Evolutionary conservation across 305 asterid species (phyloP).

Genomic region (Plantago coronopus): DNA sequence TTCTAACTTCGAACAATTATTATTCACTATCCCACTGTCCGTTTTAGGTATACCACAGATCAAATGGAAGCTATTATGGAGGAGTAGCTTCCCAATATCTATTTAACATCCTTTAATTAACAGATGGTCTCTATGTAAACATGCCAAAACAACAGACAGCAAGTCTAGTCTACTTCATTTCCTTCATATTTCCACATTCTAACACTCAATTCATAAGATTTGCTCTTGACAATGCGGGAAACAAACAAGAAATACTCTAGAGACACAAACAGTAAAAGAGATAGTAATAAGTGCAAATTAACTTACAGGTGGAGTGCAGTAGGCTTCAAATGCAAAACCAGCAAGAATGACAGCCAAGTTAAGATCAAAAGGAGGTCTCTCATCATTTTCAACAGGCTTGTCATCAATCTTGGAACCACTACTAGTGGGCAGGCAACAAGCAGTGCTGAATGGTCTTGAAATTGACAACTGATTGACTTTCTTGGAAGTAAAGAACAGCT

Average conservation of each 20-base stretch:
- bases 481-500: slow-evolving; percentile 14
- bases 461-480: slow-evolving; percentile 33
- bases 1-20: no score
- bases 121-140: no score
- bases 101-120: no score
- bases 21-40: no score
- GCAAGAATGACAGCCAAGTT: slow-evolving; percentile 95
- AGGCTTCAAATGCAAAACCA: slow-evolving; percentile 98
- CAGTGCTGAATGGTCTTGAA: slow-evolving; percentile 26
- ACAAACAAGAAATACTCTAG: background rate
- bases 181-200: no score
- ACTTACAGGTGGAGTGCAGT: slow-evolving; percentile 75
- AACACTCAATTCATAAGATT: no score
- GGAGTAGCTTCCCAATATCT: no score
- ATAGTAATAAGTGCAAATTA: background rate
- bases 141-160: no score
- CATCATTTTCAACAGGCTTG: slow-evolving; percentile 29
- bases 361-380: slow-evolving; percentile 70
- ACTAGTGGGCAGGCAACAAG: slow-evolving; percentile 29
- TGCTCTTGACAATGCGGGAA: background rate
- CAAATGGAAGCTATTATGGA: no score
- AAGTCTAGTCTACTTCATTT: no score
- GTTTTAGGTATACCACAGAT: no score
- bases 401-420: slow-evolving; percentile 36
- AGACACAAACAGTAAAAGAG: slow-evolving; percentile 14